Evolutionary conservation across 2,329 filamentous ascomycete species (phyloP), one percentile per base, ranked within the genome.

Genomic region (Alternaria alternata): DNA sequence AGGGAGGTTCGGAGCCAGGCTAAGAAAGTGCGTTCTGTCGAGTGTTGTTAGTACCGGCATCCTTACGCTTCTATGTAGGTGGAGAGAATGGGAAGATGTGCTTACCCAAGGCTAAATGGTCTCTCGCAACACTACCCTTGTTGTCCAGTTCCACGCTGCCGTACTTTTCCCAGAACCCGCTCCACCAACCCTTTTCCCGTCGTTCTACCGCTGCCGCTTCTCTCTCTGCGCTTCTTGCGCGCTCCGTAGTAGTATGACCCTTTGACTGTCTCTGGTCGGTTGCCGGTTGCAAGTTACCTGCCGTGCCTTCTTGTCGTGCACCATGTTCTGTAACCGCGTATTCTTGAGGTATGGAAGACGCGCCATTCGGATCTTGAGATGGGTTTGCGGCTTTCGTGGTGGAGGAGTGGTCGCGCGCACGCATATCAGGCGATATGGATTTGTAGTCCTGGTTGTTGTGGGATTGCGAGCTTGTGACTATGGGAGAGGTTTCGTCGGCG

Each of bases 1-100:
- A 95, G 85, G 3, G 90, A 93, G 3, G 92, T 95, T 53, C 92
- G 87, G 43, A 95, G 85, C 92, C 92, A 95, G 55, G 92, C 92
- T 32, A 95, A 86, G 78, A 94, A 95, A 0, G 92, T 95, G 20
- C 92, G 86, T 79, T 95, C 92, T 93, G 57, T 49, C 2, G 3
- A 38, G 26, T 18, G 20, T 12, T 4, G 20, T 49, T 7, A 49
- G 46, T 38, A 38, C 16, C 1, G 12, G 16, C 18, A 22, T 34
- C 28, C 18, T 16, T 20, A 3, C 8, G 7, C 8, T 34, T 7
- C 4, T 20, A 20, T 38, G 12, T 12, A 16, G 32, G 14, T 36
- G 32, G 32, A 12, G 28, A 30, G 28, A 11, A 30, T 30, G 11
- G 28, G 7, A 1, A 36, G 32, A 6, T 24, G 12, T 24, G 39